A percentile compares a stretch with the other conserved stretches of the same genome.
phyloP scores from a whole-genome alignment of 441 rosid genomes.

The Euphorbia schlechtendalii region DNA sequence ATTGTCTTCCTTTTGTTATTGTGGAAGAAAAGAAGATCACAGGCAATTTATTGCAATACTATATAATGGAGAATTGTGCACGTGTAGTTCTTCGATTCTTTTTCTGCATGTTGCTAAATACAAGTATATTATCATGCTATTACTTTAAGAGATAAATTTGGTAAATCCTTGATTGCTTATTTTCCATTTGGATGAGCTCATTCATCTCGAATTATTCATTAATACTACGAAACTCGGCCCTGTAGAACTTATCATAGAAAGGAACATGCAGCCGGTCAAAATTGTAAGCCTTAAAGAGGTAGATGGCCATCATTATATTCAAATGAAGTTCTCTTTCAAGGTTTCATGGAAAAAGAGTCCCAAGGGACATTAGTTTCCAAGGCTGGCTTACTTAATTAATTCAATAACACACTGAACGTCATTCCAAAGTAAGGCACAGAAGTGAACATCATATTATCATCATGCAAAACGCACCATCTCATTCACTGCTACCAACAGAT shows the following conservation, averaged over 20 bases:
- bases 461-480: constrained; percentile 65
- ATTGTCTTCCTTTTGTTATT: neutral
- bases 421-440: constrained; percentile 1
- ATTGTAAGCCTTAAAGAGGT: neutral
- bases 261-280: neutral
- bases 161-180: neutral
- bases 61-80: neutral
- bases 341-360: neutral
- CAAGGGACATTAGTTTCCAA: neutral
- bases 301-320: neutral
- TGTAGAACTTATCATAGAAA: neutral
- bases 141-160: neutral
- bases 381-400: neutral
- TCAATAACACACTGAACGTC: constrained; percentile 5
- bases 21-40: neutral
- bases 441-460: constrained; percentile 5
- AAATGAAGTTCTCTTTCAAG: neutral
- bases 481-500: constrained; percentile 90
- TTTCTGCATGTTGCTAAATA: neutral
- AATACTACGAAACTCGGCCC: neutral
- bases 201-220: neutral
- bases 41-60: too few species aligned
- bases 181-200: neutral
- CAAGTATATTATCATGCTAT: neutral
- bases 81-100: neutral